Base-by-base conservation (phyloP, 2,329 filamentous ascomycete genomes). In the Sarocladium strictum region DNA sequence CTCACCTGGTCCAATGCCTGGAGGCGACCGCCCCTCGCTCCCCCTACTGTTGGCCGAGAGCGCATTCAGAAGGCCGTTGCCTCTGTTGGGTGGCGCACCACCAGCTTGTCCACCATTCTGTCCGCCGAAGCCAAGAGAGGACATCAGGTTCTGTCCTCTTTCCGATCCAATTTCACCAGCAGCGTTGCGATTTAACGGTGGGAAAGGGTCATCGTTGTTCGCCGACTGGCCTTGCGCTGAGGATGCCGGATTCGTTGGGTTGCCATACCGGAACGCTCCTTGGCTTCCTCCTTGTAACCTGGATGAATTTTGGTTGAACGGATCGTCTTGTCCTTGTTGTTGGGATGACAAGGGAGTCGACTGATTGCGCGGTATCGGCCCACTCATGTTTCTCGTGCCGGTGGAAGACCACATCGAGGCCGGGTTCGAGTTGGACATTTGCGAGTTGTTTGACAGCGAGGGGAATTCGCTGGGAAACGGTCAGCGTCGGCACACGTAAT, bases 1-100 rank as follows among this genome's bases (percentile, higher is more conserved):
- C 62, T 57, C 65, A 74, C 70, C 70, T 58, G 69, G 65, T 29
- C 68, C 66, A 19, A 70, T 67, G 32, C 72, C 74, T 51, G 75
- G 72, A 2, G 79, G 76, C 33, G 79, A 76, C 55, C 77, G 76
- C 49, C 61, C 63, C 47, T 84, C 77, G 43, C 70, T 69, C 33
- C 75, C 67, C 54, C 81, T 73, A 55, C 70, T 77, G 58, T 78
- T 85, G 4, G 80, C 81, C 41, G 82, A 83, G n/a, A 86, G 68
- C 3, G 82, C 83, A 62, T 83, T 86, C 45, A 86, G 68, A 37
- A 86, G 71, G 9, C 83, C 83, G 62, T 86, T 86, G 12, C 78
- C 81, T 54, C 80, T 72, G 55, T 70, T 75, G 38, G 69, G 67
- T 55, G 73, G 73, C 53, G 72, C 63, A 19, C 61, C 59, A 37